Evolutionary conservation across 2,329 filamentous ascomycete species (phyloP).

Genomic region (Aspergillus sojae): DNA sequence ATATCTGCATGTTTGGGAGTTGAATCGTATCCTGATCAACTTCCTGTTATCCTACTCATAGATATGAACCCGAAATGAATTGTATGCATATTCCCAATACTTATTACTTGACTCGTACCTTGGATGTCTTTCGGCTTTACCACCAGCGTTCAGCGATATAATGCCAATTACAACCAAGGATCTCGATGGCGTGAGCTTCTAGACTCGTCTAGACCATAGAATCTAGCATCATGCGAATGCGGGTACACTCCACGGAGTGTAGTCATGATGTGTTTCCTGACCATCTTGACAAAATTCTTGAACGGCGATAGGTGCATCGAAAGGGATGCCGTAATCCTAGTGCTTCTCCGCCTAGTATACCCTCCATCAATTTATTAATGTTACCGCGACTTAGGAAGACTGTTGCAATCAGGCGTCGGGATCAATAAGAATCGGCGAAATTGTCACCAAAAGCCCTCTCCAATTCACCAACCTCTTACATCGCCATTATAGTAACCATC

Average conservation of each 20-base stretch:
- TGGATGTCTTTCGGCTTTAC: neutral
- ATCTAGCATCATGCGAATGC: conserved; percentile 1
- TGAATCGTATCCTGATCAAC: neutral
- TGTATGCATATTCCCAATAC: neutral
- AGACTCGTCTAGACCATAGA: neutral
- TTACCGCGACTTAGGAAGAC: neutral
- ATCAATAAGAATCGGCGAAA: neutral
- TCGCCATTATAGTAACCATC: no score
- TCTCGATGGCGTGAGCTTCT: neutral
- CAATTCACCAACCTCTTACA: neutral
- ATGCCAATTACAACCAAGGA: neutral
- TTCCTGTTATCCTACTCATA: neutral
- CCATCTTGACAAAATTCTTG: neutral
- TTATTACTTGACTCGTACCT: neutral
- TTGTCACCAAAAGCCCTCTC: neutral
- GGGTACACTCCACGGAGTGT: neutral
- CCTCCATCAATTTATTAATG: neutral
- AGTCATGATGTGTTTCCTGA: neutral
- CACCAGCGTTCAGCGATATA: neutral
- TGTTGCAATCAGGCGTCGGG: neutral
- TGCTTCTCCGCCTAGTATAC: neutral
- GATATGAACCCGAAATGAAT: neutral
- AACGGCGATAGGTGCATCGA: neutral
- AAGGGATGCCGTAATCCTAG: neutral
- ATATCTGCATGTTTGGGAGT: neutral